These are phyloP conservation scores for Primulina huaijiensis DNA, from an alignment of 257 asterid species.

Conservation along the genomic window DNA sequence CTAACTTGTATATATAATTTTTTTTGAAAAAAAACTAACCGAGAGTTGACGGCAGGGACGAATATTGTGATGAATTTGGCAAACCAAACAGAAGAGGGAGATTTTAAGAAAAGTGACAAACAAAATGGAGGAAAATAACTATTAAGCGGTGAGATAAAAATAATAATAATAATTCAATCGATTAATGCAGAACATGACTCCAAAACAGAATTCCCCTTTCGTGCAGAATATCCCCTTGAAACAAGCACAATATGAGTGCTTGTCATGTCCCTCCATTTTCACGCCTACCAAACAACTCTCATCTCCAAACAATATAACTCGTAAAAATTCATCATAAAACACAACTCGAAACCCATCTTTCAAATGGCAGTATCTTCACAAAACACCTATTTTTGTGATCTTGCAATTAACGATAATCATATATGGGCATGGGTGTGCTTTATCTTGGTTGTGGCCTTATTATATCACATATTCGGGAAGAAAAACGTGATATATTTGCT, in stretches of 20 bases:
- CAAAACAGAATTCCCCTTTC: slow-evolving; percentile 17
- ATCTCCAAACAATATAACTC: slow-evolving; percentile 8
- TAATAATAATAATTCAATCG: too few relatives aligned
- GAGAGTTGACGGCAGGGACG: too few relatives aligned
- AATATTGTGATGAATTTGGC: too few relatives aligned
- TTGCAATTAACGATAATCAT: slow-evolving; percentile 14
- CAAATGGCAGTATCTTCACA: slow-evolving; percentile 20
- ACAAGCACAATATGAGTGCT: slow-evolving; percentile 32
- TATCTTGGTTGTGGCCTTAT: slow-evolving; percentile 18
- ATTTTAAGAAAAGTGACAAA: too few relatives aligned
- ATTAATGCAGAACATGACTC: slow-evolving; percentile 13
- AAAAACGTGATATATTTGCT: slow-evolving; percentile 21
- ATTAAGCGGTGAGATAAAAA: too few relatives aligned
- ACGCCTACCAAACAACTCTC: slow-evolving; percentile 4
- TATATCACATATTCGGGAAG: slow-evolving; percentile 18
- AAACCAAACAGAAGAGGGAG: too few relatives aligned
- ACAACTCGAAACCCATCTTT: not conserved
- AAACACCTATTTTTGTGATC: not conserved
- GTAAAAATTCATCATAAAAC: not conserved
- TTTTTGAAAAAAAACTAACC: too few relatives aligned
- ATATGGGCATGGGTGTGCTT: slow-evolving; percentile 11
- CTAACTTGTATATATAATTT: too few relatives aligned
- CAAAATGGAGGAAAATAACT: too few relatives aligned
- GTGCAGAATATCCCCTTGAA: slow-evolving; percentile 22
- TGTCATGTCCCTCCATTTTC: slow-evolving; percentile 7